Conservation (phyloP, 73 alveolate species). For the Paramecium caudatum region DNA sequence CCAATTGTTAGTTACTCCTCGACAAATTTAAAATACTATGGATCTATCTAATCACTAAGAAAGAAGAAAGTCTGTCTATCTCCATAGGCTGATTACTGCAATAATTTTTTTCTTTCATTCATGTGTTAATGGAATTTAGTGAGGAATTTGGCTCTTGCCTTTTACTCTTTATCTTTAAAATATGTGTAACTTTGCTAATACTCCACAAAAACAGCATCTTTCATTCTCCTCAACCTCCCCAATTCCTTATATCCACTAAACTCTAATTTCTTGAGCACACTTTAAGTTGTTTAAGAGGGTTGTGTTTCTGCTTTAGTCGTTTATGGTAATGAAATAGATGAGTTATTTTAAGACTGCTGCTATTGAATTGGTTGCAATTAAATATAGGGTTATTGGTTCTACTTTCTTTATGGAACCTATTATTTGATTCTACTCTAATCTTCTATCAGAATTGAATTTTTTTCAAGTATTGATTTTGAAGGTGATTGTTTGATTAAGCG, state of each 20-base stretch:
- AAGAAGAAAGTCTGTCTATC: constrained; percentile 47
- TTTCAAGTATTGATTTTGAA: constrained; percentile 21
- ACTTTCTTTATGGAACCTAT: constrained; percentile 11
- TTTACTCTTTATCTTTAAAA: constrained; percentile 52
- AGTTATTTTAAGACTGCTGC: constrained; percentile 15
- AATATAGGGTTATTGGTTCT: constrained; percentile 23
- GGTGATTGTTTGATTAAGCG: constrained; percentile 46
- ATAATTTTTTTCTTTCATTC: constrained; percentile 43
- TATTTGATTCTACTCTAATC: constrained; percentile 25
- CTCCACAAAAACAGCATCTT: constrained; percentile 34
- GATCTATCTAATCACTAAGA: constrained; percentile 12
- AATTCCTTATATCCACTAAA: constrained; percentile 35
- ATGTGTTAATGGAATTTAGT: constrained; percentile 58
- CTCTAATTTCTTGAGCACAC: background rate
- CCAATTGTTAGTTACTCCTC: constrained; percentile 29
- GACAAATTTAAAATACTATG: background rate
- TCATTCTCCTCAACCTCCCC: constrained; percentile 60
- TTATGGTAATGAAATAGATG: background rate
- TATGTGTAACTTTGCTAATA: constrained; percentile 40
- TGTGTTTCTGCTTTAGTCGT: background rate
- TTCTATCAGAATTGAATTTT: constrained; percentile 41
- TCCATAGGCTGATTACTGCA: background rate
- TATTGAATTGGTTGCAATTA: constrained; percentile 39
- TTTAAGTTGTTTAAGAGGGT: background rate
- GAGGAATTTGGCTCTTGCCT: constrained; percentile 48